Base-by-base conservation (phyloP, 192 early-diverging fungal species). In the Dispira simplex region DNA sequence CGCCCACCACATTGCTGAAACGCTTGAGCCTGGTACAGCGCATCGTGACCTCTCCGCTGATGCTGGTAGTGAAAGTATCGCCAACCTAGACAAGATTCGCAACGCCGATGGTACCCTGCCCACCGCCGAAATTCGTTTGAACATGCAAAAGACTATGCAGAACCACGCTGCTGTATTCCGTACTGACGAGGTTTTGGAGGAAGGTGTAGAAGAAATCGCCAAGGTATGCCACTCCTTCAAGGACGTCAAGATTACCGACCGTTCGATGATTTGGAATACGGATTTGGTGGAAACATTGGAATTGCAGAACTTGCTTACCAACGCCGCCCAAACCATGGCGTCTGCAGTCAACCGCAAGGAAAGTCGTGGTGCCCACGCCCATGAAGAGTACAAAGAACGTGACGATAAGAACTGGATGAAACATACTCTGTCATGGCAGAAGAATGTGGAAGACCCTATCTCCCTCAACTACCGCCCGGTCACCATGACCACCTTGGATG, bases 121-220 rank as follows among this genome's bases (percentile, higher is more conserved):
- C 13, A 97, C 93, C 16, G 87, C 93, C 28, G 81, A 83, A 28
- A 82, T 98, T 57, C 87, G 95, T 47, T 78, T 93, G 66, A 83
- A 86, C 74, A 98, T 98, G 95, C 95, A 98, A 76, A 93, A 93
- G 81, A 81, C 86, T 52, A 98, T 98, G 95, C 95, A 98, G 77
- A 83, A 71, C 74, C 86, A 98, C 71, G 95, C 95, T 11, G 93
- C 95, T 63, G 95, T 98, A 46, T 98, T 98, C 86, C 79, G 95
- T 73, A 96, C 90, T 23, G 85, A 98, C 74, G 70, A 77, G 5
- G 80, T 83, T 13, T 80, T 98, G 60, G 86, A 92, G 71, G 89
- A 93, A 75, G 95, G 93, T 73, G 84, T 84, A n/a, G 69, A 74
- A 64, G 84, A 83, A 75, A 95, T 98, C 74, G 85, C 85, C 66